A percentile compares a stretch with the other conserved stretches of the same genome.
Evolutionary conservation across 108 stramenopile species (phyloP).

Genomic region (Conticribra guillardii): DNA sequence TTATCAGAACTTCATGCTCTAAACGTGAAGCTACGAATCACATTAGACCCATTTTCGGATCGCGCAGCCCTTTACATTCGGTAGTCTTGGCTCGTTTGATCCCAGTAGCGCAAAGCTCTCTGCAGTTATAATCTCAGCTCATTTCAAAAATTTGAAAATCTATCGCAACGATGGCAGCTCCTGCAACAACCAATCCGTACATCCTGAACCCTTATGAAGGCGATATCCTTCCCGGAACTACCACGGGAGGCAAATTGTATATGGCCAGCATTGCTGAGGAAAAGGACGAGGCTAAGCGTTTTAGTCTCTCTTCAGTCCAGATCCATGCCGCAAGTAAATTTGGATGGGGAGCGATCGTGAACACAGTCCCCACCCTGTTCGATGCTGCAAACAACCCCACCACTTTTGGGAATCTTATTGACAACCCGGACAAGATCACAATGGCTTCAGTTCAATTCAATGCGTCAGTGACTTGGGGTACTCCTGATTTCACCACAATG

Average conservation of each 20-base stretch:
- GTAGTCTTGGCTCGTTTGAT: too few relatives aligned
- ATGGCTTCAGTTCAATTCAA: background rate
- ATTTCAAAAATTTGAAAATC: too few relatives aligned
- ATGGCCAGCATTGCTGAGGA: background rate
- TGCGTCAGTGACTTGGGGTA: background rate
- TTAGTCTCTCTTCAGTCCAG: background rate
- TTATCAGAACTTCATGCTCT: too few relatives aligned
- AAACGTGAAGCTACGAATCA: too few relatives aligned
- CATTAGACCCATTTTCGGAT: too few relatives aligned
- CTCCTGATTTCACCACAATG: background rate
- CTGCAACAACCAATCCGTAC: background rate
- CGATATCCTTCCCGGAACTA: background rate
- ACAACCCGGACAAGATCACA: background rate
- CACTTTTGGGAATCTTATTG: background rate
- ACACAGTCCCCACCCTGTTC: background rate
- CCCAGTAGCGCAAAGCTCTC: too few relatives aligned
- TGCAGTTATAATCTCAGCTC: too few relatives aligned
- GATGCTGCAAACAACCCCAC: background rate
- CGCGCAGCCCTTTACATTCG: too few relatives aligned
- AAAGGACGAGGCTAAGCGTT: background rate
- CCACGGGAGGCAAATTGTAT: background rate
- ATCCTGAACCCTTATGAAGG: background rate
- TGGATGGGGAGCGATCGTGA: background rate
- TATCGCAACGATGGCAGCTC: too few relatives aligned
- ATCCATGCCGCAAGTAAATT: background rate